Percentiles rank a stretch among this genome's conserved stretches.
phyloP scores from a whole-genome alignment of 177 flowering plant species.

The Telopea speciosissima region DNA sequence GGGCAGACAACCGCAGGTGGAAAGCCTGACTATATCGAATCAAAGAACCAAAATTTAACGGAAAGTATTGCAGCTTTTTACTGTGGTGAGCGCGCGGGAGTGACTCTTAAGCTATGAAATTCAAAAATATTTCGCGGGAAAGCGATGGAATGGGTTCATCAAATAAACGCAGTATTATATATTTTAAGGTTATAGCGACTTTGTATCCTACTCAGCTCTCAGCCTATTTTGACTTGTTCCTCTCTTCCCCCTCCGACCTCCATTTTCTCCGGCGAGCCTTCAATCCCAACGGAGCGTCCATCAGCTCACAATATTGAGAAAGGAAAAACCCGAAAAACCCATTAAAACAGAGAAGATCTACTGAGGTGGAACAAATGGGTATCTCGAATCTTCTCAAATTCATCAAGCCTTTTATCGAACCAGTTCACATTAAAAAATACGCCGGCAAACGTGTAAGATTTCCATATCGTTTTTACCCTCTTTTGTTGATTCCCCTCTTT shows the following conservation, averaged over 20 bases:
- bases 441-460: constrained; percentile 62
- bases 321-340: background rate
- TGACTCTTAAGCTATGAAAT: background rate
- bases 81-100: background rate
- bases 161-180: background rate
- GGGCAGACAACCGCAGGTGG: too few relatives aligned
- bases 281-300: background rate
- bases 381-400: constrained; percentile 74
- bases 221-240: background rate
- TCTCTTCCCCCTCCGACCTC: background rate
- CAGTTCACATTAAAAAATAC: constrained; percentile 65
- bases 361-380: constrained; percentile 44
- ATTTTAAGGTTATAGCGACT: background rate
- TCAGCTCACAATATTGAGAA: background rate
- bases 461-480: background rate
- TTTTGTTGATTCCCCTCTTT: background rate
- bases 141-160: background rate
- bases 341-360: background rate
- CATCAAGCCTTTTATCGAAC: constrained; percentile 67
- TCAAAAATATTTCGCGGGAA: background rate
- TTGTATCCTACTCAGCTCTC: background rate
- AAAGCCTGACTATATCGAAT: too few relatives aligned
- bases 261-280: background rate
- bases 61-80: too few relatives aligned
- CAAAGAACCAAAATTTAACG: too few relatives aligned